Base-by-base conservation (phyloP, 768 basidiomycete genomes). In the Russula foetens region DNA sequence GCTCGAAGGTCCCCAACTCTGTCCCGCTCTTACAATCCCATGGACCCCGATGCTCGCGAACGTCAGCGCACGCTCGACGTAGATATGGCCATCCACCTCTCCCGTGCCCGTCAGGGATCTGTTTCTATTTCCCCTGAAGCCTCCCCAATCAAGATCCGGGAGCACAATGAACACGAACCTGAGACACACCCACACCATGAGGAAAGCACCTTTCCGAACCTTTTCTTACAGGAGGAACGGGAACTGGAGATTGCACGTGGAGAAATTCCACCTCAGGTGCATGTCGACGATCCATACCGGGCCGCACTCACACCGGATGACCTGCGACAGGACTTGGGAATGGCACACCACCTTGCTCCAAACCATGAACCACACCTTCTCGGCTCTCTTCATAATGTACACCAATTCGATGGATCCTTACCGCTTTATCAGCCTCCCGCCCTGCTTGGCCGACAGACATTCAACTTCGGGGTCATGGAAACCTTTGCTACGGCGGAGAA, bases 51-150 rank as follows among this genome's bases (percentile, higher is more conserved):
- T 55, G 83, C 83, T 21, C 78, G 85, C 56, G 93, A 97, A 71
- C 84, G 94, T 21, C 94, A 98, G 76, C 82, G 89, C 38, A 85
- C 91, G 7, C 90, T 97, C 86, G 95, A 98, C 68, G 90, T 90
- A 0, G 93, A 95, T 68, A 92, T 92, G 88, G 91, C 89, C 55
- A 80, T 90, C 69, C 86, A 88, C 33, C 81, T 88, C 44, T 88
- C 86, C 24, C 78, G 82, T 23, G 88, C 87, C 1, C 81, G 90
- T 23, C 77, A 85, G 61, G 84, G 84, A 53, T 86, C 86, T 0
- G 67, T 83, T 7, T 66, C 65, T 7, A 71, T 63, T 24, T 60
- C 64, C 7, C 61, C 68, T 15, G 58, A 75, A 4, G 46, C 67
- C 54, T 69, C 68, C 12, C 72, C 76, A 0, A 62, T 71, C 15